A percentile compares a stretch with the other conserved stretches of the same genome.
phyloP scores from a whole-genome alignment of 345 rosid genomes.

The Angophora floribunda region DNA sequence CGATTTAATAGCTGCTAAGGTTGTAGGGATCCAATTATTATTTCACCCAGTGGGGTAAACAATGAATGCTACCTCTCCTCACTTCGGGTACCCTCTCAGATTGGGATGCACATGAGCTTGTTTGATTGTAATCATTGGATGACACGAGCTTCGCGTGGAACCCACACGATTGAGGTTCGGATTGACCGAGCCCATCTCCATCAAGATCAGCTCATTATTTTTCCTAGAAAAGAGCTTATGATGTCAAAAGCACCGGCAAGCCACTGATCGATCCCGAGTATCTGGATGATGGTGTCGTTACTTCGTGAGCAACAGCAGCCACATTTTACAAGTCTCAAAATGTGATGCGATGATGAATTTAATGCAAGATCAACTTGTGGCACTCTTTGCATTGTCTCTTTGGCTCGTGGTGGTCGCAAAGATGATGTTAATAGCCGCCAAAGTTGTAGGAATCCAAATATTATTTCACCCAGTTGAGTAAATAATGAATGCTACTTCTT shows the following conservation, averaged over 20 bases:
- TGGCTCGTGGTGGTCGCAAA: background rate
- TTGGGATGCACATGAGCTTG: background rate
- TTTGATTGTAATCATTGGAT: background rate
- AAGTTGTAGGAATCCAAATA: background rate
- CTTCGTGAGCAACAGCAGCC: background rate
- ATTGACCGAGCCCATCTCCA: background rate
- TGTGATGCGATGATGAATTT: background rate
- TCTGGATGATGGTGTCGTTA: background rate
- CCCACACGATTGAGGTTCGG: background rate
- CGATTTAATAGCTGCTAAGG: background rate
- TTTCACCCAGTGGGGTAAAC: background rate
- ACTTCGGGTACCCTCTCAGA: background rate
- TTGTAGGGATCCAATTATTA: background rate
- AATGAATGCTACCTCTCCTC: background rate
- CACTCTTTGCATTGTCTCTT: background rate
- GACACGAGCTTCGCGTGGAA: background rate
- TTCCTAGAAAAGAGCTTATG: background rate
- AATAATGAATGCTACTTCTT: background rate
- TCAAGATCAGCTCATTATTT: background rate
- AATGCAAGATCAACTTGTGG: background rate
- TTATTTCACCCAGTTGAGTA: background rate
- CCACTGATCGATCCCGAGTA: background rate
- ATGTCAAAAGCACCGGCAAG: background rate
- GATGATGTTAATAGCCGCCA: background rate
- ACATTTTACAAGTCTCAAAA: background rate